Evolutionary conservation across 2,329 filamentous ascomycete species (phyloP), one percentile per base, ranked within the genome.

Genomic region (Huntiella omanensis): DNA sequence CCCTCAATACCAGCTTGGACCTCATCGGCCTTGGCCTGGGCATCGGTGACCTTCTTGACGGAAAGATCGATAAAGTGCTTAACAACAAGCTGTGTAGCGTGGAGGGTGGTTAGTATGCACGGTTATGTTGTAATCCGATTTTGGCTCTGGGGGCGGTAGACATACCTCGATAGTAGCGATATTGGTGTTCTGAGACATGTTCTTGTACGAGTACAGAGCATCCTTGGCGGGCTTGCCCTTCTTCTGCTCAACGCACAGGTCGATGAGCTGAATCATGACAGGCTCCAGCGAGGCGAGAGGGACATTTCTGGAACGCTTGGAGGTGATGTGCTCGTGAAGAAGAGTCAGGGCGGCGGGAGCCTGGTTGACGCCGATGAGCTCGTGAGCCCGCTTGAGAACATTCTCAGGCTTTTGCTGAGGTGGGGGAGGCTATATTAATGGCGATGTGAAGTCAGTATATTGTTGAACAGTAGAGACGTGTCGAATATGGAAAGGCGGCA

Each of bases 161-260:
- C 48, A 28, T 49, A 49, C 82, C 77, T 96, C 91, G 62, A 98
- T 98, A 51, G 91, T 98, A 56, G 77, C 86, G 55, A 98, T 86
- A 61, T 96, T 96, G 56, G 88, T 94, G 69, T 98, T 98, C 65
- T 98, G 91, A 47, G 87, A 88, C 55, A 95, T 96, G 65, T 98
- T 98, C 74, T 98, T 98, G 75, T 98, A 98, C 64, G 95, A 91
- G 64, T 96, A 98, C 42, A 98, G 74, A 51, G 91, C 91, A 68
- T 98, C 91, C 73, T 98, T 98, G 64, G 88, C 91, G 51, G 91
- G 75, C 67, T 98, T 98, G 57, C 91, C 91, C 69, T 96, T 98
- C 68, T 91, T 86, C 58, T 95, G 78, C 60, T 96, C 88, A 58
- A 98, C 91, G 55, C 83, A 94, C 50, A 96, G 76, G 66, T 96